phyloP scores from a whole-genome alignment of 2,329 filamentous ascomycete genomes.

The Fonsecaea multimorphosa region DNA sequence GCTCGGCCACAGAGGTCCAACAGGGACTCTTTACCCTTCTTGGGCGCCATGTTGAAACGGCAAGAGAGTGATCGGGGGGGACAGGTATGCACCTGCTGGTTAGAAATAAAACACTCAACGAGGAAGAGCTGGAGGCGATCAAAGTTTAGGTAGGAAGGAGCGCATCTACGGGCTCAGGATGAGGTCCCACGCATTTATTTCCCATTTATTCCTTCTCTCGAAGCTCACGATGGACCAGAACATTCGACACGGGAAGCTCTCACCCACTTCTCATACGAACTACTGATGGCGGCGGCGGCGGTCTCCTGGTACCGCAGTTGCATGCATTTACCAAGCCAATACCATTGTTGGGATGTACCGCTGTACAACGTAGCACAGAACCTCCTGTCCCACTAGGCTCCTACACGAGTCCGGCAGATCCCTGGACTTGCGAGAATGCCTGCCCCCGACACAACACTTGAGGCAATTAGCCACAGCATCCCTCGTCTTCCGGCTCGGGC shows the following conservation, averaged over 20 bases:
- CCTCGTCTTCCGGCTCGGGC: not conserved
- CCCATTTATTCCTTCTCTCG: not conserved
- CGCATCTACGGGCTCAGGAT: not conserved
- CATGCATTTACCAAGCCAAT: not conserved
- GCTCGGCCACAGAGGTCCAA: conserved; percentile 64
- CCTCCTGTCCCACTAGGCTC: not conserved
- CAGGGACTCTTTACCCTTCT: conserved; percentile 44
- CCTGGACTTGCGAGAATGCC: not conserved
- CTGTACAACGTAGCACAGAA: not conserved
- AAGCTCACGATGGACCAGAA: not conserved
- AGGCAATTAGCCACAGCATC: conserved; percentile 3
- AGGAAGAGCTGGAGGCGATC: not conserved
- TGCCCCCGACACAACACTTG: conserved; percentile 6
- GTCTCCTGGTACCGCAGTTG: conserved; percentile 4
- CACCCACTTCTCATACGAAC: conserved; percentile 6
- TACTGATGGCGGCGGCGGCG: not conserved
- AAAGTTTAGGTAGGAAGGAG: not conserved
- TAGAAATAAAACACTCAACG: not conserved
- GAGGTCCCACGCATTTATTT: conserved; percentile 1
- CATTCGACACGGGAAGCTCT: not conserved
- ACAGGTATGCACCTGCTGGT: not conserved
- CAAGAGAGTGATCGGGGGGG: not conserved
- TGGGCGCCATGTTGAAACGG: conserved; percentile 32
- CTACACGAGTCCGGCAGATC: not conserved
- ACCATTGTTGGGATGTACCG: not conserved